These are phyloP conservation scores for Hemileia vastatrix DNA, from an alignment of 1,284 basidiomycete genomes.

Conservation along the genomic window DNA sequence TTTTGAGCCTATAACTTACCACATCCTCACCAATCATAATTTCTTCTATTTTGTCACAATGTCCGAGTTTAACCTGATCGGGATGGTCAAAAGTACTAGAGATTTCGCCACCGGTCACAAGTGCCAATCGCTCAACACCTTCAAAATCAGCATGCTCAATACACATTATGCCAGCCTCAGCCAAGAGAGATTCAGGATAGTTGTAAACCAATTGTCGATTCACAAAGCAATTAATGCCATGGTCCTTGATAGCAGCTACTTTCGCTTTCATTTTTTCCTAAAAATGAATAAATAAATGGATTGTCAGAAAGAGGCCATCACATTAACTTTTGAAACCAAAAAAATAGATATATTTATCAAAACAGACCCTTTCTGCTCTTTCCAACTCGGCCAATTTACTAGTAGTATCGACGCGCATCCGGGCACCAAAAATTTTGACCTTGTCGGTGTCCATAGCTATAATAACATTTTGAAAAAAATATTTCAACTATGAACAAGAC, in stretches of 20 bases:
- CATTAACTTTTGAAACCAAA: neutral
- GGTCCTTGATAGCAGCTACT: slow-evolving; percentile 84
- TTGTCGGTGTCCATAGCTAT: slow-evolving; percentile 99
- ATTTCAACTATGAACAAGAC: neutral
- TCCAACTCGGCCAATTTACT: slow-evolving; percentile 96
- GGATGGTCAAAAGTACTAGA: slow-evolving; percentile 90
- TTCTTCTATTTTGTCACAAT: slow-evolving; percentile 92
- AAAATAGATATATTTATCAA: neutral
- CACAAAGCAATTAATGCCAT: slow-evolving; percentile 96
- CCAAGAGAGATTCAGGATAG: slow-evolving; percentile 88
- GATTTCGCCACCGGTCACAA: slow-evolving; percentile 97
- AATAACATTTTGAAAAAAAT: neutral
- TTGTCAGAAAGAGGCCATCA: neutral
- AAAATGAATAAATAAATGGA: neutral
- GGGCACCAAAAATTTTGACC: slow-evolving; percentile 97
- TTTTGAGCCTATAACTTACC: slow-evolving; percentile 50
- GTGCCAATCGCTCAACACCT: slow-evolving; percentile 87
- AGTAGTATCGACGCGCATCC: slow-evolving; percentile 89
- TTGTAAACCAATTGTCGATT: slow-evolving; percentile 99
- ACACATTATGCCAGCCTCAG: slow-evolving; percentile 87
- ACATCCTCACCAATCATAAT: slow-evolving; percentile 99
- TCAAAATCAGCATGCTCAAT: slow-evolving; percentile 99
- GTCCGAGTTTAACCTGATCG: slow-evolving; percentile 83
- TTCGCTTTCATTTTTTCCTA: slow-evolving; percentile 99
- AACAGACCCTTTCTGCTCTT: slow-evolving; percentile 70